Conservation (phyloP, 148 eudicot genomes). For the Euryodendron excelsum region DNA sequence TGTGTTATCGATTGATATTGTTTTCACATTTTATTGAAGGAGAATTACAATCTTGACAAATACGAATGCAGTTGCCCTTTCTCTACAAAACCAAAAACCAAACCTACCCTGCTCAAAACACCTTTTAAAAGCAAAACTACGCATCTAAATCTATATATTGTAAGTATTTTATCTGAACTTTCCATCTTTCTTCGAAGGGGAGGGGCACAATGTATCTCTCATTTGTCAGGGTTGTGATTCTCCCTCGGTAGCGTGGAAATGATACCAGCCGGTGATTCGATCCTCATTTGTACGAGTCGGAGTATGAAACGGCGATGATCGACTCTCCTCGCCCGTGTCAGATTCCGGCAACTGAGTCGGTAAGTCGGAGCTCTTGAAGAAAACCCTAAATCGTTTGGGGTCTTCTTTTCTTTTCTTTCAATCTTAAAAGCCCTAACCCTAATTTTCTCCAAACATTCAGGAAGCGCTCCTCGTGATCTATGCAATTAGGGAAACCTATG, state of each 20-base stretch:
- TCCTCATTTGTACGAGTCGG: slow-evolving; percentile 8
- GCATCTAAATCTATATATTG: not conserved
- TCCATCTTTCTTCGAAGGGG: not conserved
- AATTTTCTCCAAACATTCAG: no score
- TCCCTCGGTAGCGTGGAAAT: slow-evolving; percentile 30
- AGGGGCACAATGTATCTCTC: not conserved
- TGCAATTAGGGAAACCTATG: not conserved
- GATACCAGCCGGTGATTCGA: slow-evolving; percentile 19
- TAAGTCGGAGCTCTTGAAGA: not conserved
- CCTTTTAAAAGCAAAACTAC: not conserved
- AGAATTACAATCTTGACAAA: slow-evolving; percentile 41
- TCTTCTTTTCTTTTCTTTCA: not conserved
- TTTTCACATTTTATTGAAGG: slow-evolving; percentile 20
- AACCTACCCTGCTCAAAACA: not conserved
- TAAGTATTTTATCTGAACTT: not conserved
- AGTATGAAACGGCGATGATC: no score
- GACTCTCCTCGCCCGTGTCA: no score
- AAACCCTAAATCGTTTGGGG: not conserved
- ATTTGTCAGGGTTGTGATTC: slow-evolving; percentile 48
- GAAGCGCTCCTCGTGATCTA: not conserved
- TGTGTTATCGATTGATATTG: not conserved
- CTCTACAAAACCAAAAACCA: not conserved
- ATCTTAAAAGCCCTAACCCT: not conserved
- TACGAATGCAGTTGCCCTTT: not conserved
- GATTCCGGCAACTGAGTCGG: not conserved